These are phyloP conservation scores for Lentinula sp. DNA, from an alignment of 768 basidiomycete genomes.

Conservation along the genomic window DNA sequence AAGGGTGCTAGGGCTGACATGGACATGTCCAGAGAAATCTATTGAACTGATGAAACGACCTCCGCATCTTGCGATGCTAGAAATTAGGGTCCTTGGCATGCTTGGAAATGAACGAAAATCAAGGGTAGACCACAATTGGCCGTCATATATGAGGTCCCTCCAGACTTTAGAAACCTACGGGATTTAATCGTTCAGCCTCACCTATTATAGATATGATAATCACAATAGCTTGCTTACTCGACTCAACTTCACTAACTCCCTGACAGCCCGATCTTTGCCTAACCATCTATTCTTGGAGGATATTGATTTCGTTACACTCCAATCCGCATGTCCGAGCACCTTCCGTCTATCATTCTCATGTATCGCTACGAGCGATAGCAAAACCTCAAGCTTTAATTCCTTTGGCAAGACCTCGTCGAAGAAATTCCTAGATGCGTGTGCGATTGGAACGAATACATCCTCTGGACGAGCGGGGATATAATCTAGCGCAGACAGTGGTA, in stretches of 20 bases:
- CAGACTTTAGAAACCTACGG: constrained; percentile 71
- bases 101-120: constrained; percentile 60
- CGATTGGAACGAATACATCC: constrained; percentile 49
- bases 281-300: constrained; percentile 66
- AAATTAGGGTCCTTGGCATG: constrained; percentile 43
- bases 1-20: constrained; percentile 43
- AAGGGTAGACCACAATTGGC: constrained; percentile 75
- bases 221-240: constrained; percentile 47
- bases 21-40: constrained; percentile 57
- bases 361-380: constrained; percentile 47
- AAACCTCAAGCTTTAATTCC: constrained; percentile 61
- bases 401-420: constrained; percentile 69
- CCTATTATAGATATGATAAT: constrained; percentile 1
- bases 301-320: constrained; percentile 58
- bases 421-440: constrained; percentile 42
- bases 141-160: constrained; percentile 74
- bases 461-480: constrained; percentile 42
- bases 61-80: constrained; percentile 44
- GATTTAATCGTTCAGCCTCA: neutral
- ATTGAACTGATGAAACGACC: constrained; percentile 62
- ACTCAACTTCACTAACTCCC: constrained; percentile 75
- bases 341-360: constrained; percentile 55
- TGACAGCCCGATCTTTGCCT: constrained; percentile 65
- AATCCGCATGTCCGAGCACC: constrained; percentile 37
- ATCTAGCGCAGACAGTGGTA: constrained; percentile 57